Base-by-base conservation (phyloP, 352 stramenopile genomes). In the Globisporangium solare region DNA sequence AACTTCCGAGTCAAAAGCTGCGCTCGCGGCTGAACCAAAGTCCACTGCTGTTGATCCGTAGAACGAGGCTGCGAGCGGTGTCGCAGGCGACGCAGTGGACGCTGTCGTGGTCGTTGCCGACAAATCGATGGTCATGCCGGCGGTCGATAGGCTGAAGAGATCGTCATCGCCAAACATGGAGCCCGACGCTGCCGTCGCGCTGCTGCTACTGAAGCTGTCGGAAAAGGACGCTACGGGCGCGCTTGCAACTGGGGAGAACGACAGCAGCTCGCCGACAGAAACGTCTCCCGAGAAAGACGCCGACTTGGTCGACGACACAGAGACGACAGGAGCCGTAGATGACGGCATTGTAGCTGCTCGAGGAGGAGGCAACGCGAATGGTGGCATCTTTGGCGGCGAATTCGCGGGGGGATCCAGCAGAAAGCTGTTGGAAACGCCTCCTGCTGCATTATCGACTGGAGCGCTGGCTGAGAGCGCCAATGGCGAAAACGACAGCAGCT, bases 161-260 rank as follows among this genome's bases (percentile, higher is more conserved):
- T 82, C 72, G 42, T 78, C 67, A 41, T 59, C 56, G 3, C 53
- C 66, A 39, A 74, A 75, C 11, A 64, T 46, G 6, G 54, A 45
- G 6, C 46, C 41, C 6, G 39, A 47, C 4, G 32, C 43, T 48
- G 22, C 62, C 5, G 51, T 49, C 27, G 60, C 58, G 39, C 51
- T 74, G 43, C 42, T 68, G 21, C 70, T 56, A 11, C 60, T 68
- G 62, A 79, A 69, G 43, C 76, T 55, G 32, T 60, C 60, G 14
- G 22, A 41, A 20, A 85, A 55, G 2, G 47, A 53, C 7, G 35
- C 27, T 17, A 60, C 24, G 0, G 54, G 24, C 2, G 68, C 43
- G 6, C 61, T 55, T 4, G 64, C 63, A 17, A 88, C 61, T 1
- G 78, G 78, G 27, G 78, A 86, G 53, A 88, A 88, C n/a, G 75